phyloP scores from a whole-genome alignment of 345 rosid genomes.

The Limnanthes douglasii region DNA sequence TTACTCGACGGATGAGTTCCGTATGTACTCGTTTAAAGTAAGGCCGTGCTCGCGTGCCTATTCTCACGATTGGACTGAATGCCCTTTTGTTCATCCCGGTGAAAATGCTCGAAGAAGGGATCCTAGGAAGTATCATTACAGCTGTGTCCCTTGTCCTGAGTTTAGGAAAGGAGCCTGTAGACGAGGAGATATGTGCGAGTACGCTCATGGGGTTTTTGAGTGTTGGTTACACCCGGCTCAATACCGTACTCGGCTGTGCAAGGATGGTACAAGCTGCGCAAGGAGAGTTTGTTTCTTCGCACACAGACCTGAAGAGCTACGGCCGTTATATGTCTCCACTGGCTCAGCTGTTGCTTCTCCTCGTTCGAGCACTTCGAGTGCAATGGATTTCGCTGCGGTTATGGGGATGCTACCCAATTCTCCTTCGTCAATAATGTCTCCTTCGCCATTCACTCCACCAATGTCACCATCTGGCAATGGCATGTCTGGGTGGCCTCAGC shows the following conservation, averaged over 20 bases:
- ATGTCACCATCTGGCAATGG: slow-evolving; percentile 84
- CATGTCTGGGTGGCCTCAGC: slow-evolving; percentile 78
- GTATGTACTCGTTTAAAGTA: slow-evolving; percentile 94
- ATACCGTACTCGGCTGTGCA: slow-evolving; percentile 80
- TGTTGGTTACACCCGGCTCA: slow-evolving; percentile 99
- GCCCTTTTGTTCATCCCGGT: slow-evolving; percentile 96
- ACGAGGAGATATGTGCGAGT: slow-evolving; percentile 92
- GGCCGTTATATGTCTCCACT: slow-evolving; percentile 76
- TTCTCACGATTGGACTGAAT: slow-evolving; percentile 98
- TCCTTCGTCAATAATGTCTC: slow-evolving; percentile 82
- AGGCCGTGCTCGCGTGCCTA: slow-evolving; percentile 94
- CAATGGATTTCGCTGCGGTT: slow-evolving; percentile 73
- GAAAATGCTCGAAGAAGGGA: slow-evolving; percentile 97
- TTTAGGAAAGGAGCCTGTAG: slow-evolving; percentile 89
- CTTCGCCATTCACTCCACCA: slow-evolving; percentile 59
- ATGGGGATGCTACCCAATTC: slow-evolving; percentile 70
- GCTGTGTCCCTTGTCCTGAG: slow-evolving; percentile 96
- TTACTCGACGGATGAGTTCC: slow-evolving; percentile 81
- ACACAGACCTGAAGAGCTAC: slow-evolving; percentile 76
- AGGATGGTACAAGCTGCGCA: slow-evolving; percentile 77
- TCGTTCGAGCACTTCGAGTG: slow-evolving; percentile 42
- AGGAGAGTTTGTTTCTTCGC: slow-evolving; percentile 95
- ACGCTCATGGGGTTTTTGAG: slow-evolving; percentile 96
- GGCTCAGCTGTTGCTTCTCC: slow-evolving; percentile 94
- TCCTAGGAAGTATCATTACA: slow-evolving; percentile 91